Percentiles rank a stretch among this genome's conserved stretches.
Evolutionary conservation across 2,329 filamentous ascomycete genomes (phyloP).

Genomic region (Chrysoporthe austroafricana): DNA sequence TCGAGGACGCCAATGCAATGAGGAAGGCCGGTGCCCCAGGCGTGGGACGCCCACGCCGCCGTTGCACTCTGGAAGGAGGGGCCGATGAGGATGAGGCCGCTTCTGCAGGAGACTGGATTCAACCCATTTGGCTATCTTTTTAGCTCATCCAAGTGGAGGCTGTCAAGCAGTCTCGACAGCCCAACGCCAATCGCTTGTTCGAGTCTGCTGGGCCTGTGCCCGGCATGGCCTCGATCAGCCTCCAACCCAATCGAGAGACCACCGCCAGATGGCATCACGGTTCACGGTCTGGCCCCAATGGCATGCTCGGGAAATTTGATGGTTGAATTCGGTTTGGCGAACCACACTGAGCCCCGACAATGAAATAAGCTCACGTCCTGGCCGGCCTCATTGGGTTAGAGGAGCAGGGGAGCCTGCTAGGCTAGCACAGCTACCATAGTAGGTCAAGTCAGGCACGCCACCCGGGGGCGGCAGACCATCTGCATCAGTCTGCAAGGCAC

Average conservation of each 20-base stretch:
- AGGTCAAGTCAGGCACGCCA: conserved; percentile 24
- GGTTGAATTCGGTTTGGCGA: conserved; percentile 19
- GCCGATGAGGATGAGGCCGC: conserved; percentile 15
- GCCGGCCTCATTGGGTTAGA: conserved; percentile 15
- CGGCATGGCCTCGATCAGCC: conserved; percentile 8
- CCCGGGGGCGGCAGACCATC: neutral
- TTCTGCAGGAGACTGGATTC: conserved; percentile 22
- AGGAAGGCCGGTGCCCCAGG: conserved; percentile 16
- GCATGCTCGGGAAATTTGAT: conserved; percentile 29
- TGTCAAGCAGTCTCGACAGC: conserved; percentile 15
- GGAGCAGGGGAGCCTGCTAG: neutral
- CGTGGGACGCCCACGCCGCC: neutral
- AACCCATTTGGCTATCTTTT: conserved; percentile 19
- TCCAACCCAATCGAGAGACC: conserved; percentile 24
- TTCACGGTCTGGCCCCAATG: conserved; percentile 16
- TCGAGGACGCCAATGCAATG: conserved; percentile 16
- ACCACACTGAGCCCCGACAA: conserved; percentile 13
- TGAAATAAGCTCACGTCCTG: conserved; percentile 18
- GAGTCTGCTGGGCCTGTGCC: conserved; percentile 4
- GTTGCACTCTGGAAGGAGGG: conserved; percentile 14
- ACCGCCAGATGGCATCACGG: neutral
- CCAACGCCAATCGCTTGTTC: conserved; percentile 17
- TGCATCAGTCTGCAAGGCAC: conserved; percentile 28
- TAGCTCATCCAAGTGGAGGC: conserved; percentile 21
- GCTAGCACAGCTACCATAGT: neutral